phyloP scores from a whole-genome alignment of 768 basidiomycete genomes.

The Psilocybe cubensis region DNA sequence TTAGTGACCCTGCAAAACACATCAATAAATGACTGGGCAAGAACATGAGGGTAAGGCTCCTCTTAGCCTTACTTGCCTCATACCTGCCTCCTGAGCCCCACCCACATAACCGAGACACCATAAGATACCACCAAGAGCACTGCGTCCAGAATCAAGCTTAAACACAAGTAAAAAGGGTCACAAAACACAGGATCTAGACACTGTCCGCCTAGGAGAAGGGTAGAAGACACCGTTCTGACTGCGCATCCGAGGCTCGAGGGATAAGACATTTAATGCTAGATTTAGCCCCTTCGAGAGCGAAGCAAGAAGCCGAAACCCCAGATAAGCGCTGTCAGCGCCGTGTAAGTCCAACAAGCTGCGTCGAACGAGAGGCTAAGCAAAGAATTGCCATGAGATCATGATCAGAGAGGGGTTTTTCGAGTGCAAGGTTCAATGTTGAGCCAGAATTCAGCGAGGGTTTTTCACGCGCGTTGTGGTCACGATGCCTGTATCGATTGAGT shows the following conservation, averaged over 20 bases:
- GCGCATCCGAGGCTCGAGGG: not conserved
- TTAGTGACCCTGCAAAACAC: too few species aligned
- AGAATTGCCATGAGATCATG: not conserved
- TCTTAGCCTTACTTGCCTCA: not conserved
- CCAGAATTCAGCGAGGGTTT: too few species aligned
- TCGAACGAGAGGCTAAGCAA: not conserved
- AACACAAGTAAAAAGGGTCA: not conserved
- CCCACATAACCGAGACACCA: not conserved
- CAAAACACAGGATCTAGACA: too few species aligned
- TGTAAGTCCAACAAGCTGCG: not conserved
- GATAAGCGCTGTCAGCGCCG: not conserved
- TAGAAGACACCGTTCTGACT: too few species aligned
- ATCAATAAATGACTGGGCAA: too few species aligned
- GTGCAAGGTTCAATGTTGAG: not conserved
- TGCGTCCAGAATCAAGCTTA: not conserved
- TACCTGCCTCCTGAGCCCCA: too few species aligned
- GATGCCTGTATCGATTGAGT: not conserved
- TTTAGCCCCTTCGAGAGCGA: not conserved
- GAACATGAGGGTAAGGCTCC: too few species aligned
- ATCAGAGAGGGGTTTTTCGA: too few species aligned
- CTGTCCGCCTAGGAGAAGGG: too few species aligned
- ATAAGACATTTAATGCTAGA: not conserved
- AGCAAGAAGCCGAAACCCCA: not conserved
- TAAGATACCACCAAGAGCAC: not conserved
- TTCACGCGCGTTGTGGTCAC: too few species aligned